Evolutionary conservation across 2,329 filamentous ascomycete species (phyloP).

Genomic region (Epichloe elymi): DNA sequence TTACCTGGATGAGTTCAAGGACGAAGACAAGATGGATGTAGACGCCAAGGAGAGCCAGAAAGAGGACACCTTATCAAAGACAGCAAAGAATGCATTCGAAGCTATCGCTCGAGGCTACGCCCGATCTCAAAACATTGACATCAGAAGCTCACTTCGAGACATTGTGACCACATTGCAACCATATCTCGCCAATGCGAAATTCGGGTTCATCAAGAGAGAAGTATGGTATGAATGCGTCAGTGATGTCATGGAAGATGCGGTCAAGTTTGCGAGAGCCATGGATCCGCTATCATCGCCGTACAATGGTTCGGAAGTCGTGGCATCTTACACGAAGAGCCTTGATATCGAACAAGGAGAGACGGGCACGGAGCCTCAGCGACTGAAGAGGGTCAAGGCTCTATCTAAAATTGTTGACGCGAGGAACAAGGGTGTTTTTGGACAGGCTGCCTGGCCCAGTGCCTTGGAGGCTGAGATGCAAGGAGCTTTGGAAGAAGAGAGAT

Average conservation of each 20-base stretch:
- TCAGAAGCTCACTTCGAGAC: slow-evolving; percentile 21
- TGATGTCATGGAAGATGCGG: slow-evolving; percentile 33
- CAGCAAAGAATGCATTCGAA: slow-evolving; percentile 36
- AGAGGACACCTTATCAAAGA: slow-evolving; percentile 29
- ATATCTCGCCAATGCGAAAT: slow-evolving; percentile 25
- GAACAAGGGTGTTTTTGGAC: slow-evolving; percentile 29
- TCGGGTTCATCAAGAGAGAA: slow-evolving; percentile 31
- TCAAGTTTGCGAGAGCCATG: slow-evolving; percentile 9
- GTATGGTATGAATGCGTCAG: slow-evolving; percentile 38
- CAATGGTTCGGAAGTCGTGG: slow-evolving; percentile 10
- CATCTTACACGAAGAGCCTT: slow-evolving; percentile 32
- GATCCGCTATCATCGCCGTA: slow-evolving; percentile 11
- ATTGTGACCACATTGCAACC: slow-evolving; percentile 28
- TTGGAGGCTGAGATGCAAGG: slow-evolving; percentile 19
- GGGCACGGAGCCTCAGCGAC: slow-evolving; percentile 38
- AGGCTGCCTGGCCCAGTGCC: slow-evolving; percentile 14
- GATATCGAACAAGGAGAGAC: slow-evolving; percentile 32
- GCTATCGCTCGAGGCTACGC: slow-evolving; percentile 37
- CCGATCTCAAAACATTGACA: slow-evolving; percentile 23
- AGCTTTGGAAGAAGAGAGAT: slow-evolving; percentile 28
- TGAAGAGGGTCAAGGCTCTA: slow-evolving; percentile 32
- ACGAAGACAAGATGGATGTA: slow-evolving; percentile 57
- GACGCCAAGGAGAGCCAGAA: slow-evolving; percentile 38
- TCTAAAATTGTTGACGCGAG: slow-evolving; percentile 28
- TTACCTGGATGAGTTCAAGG: slow-evolving; percentile 43